Evolutionary conservation across 257 asterid genomes (phyloP).

Genomic region (Coffea canephora): DNA sequence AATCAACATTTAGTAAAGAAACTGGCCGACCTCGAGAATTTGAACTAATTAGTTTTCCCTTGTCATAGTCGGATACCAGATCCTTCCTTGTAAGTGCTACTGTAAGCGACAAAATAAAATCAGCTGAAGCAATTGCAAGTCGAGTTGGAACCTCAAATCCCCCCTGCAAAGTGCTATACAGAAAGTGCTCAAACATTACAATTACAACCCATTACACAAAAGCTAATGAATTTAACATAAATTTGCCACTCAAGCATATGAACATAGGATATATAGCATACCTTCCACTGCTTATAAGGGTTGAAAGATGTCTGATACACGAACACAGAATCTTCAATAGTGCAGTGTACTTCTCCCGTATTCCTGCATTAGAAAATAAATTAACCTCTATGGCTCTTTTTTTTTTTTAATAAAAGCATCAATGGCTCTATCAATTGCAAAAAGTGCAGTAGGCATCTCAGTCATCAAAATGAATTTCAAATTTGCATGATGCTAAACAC

Average conservation of each 20-base stretch:
- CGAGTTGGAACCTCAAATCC: conserved; percentile 94
- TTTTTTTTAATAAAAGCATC: no score
- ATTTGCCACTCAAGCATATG: neutral
- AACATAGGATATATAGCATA: conserved; percentile 17
- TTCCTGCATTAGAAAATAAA: conserved; percentile 45
- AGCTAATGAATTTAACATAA: neutral
- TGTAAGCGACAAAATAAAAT: conserved; percentile 65
- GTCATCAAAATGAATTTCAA: neutral
- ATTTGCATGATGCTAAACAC: neutral
- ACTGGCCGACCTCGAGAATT: conserved; percentile 34
- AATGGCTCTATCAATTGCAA: neutral
- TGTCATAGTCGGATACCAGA: conserved; percentile 34
- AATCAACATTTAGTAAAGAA: conserved; percentile 31
- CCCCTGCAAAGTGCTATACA: conserved; percentile 66
- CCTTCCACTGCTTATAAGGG: conserved; percentile 65
- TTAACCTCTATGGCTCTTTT: neutral
- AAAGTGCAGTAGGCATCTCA: neutral
- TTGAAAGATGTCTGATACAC: conserved; percentile 46
- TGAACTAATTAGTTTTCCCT: conserved; percentile 39
- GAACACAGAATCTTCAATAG: conserved; percentile 58
- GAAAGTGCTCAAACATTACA: conserved; percentile 27
- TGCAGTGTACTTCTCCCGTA: conserved; percentile 44
- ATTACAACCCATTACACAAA: neutral
- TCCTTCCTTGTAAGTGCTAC: conserved; percentile 63
- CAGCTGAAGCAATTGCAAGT: conserved; percentile 88